Evolutionary conservation across 371 early-diverging fungal genomes (phyloP).

Genomic region (Mortierella sp.): DNA sequence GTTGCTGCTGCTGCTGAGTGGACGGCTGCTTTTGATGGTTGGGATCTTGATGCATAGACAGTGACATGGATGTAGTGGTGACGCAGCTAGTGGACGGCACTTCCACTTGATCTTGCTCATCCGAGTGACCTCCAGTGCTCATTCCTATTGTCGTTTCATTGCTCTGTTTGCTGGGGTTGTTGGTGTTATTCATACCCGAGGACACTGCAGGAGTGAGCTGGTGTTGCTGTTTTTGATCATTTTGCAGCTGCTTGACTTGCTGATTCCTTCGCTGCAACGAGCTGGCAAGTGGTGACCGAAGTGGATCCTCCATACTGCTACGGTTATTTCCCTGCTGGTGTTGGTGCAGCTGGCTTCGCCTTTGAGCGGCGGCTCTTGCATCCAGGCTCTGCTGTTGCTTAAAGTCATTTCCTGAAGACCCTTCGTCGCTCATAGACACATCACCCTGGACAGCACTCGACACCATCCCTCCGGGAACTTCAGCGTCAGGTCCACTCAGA

Average conservation of each 20-base stretch:
- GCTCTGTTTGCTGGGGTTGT: constrained; percentile 25
- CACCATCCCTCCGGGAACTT: constrained; percentile 5
- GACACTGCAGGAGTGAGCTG: background rate
- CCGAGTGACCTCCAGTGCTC: constrained; percentile 44
- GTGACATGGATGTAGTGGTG: constrained; percentile 36
- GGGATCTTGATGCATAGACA: constrained; percentile 37
- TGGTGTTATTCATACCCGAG: background rate
- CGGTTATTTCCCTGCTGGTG: constrained; percentile 7
- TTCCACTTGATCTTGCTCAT: constrained; percentile 50
- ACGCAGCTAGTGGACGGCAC: constrained; percentile 48
- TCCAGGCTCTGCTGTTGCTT: background rate
- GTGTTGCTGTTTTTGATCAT: constrained; percentile 9
- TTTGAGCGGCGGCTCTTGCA: background rate
- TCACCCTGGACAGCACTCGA: constrained; percentile 8
- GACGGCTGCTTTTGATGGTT: constrained; percentile 9
- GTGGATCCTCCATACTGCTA: constrained; percentile 18
- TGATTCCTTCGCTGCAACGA: constrained; percentile 11
- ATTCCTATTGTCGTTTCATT: constrained; percentile 51
- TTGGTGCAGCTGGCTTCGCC: background rate
- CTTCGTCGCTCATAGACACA: background rate
- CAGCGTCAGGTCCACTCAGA: constrained; percentile 2
- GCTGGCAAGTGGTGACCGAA: constrained; percentile 13
- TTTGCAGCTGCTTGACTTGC: constrained; percentile 10
- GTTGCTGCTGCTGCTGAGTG: constrained; percentile 13
- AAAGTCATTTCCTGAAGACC: background rate